Evolutionary conservation across 768 basidiomycete species (phyloP), one percentile per base, ranked within the genome.

Genomic region (Pulveroboletus frians): DNA sequence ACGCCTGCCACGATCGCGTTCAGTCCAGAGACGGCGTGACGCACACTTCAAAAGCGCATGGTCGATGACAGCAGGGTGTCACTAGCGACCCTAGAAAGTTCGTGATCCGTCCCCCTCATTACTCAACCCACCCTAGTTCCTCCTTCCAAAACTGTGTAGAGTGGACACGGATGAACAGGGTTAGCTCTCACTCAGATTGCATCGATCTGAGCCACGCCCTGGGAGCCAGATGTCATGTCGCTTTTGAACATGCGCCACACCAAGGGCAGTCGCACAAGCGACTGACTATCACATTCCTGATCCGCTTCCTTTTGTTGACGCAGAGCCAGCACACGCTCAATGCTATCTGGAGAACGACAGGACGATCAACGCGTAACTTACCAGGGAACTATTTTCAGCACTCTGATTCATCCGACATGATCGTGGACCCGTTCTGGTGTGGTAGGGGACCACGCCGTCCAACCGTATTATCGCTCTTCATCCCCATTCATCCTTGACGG

Each of bases 371-470:
- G 37, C 43, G 39, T 9, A 13, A 42, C 36, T 36, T 51, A 48
- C 5, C 37, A 51, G n/a, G 48, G 53, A 44, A 20, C 42, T 43
- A 47, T 46, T 23, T 36, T 55, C 32, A n/a, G 27, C 36, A 36
- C 14, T 23, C 30, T 47, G 36, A 61, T 58, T 50, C 46, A 55
- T 64, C 61, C 62, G 61, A 56, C 52, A 4, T 47, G 43, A 47
- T 52, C 61, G 62, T 45, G 46, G 44, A 27, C 48, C 39, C 21
- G 31, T 39, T 45, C 47, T 47, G 39, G 45, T 40, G 45, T 43
- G 32, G 38, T 30, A 43, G 40, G 18, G 32, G 14, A 41, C 41
- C 38, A 48, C 46, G 36, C 57, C 54, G 49, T 57, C 39, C 57
- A 50, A 60, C 59, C 41, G 35, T 37, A 48, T 32, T 39, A 47